Conservation (phyloP, 495 filamentous ascomycete genomes). For the Neurospora sp. region DNA sequence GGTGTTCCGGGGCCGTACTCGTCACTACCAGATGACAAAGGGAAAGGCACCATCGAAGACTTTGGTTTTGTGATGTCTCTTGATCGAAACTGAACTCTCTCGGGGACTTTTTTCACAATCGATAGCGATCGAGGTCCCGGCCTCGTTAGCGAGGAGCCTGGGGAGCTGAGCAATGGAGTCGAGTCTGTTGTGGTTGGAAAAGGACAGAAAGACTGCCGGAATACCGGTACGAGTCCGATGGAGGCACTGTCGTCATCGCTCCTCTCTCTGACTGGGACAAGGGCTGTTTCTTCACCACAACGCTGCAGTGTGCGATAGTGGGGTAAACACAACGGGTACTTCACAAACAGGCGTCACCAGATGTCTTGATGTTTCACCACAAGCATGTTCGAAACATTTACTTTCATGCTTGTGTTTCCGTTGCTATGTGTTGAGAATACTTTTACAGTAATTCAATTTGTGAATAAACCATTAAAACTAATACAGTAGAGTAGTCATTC, state of each 20-base stretch:
- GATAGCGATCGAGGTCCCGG: too few relatives aligned
- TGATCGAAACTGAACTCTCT: too few relatives aligned
- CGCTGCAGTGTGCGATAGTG: neutral
- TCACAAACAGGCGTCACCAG: too few relatives aligned
- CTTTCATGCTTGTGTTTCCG: neutral
- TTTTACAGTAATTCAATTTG: neutral
- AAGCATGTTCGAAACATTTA: neutral
- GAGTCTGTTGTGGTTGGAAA: neutral
- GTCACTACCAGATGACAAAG: neutral
- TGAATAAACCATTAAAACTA: neutral
- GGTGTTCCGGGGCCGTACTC: neutral
- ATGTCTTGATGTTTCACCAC: neutral
- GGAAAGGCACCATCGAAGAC: neutral
- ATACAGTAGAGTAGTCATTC: neutral
- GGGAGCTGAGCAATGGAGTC: neutral
- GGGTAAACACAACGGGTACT: neutral
- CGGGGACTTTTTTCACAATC: too few relatives aligned
- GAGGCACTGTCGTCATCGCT: neutral
- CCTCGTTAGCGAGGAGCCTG: neutral
- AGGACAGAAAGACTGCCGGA: neutral
- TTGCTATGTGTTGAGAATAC: neutral
- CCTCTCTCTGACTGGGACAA: neutral
- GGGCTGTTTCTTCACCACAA: neutral
- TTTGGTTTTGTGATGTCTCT: neutral
- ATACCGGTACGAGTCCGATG: neutral